phyloP scores from a whole-genome alignment of 176 grass and related monocot genomes.

The Sorghum bicolor region DNA sequence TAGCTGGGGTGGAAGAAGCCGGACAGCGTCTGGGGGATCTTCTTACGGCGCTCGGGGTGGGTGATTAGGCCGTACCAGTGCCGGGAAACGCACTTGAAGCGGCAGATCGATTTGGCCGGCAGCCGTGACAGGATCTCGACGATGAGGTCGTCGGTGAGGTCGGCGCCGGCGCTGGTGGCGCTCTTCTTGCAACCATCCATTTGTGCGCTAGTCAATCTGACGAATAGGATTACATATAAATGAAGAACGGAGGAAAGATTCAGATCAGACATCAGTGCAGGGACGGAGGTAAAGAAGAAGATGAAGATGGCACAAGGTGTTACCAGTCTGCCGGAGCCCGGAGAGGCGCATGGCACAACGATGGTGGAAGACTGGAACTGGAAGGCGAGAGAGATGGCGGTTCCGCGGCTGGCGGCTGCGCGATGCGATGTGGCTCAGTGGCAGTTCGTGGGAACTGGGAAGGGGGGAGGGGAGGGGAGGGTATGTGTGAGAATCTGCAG shows the following conservation, averaged over 20 bases:
- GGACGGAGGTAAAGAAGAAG: too few species aligned
- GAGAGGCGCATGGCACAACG: too few species aligned
- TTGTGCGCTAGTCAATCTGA: neutral
- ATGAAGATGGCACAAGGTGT: too few species aligned
- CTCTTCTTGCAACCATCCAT: neutral
- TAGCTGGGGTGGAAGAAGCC: neutral
- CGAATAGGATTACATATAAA: neutral
- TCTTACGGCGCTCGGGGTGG: neutral
- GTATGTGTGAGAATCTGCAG: too few species aligned
- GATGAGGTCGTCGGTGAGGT: neutral
- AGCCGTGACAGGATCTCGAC: constrained; percentile 5
- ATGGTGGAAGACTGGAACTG: too few species aligned
- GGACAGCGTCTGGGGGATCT: neutral
- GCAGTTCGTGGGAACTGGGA: too few species aligned
- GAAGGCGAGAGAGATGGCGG: too few species aligned
- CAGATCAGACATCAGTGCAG: neutral
- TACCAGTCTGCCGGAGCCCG: too few species aligned
- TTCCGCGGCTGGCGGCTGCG: too few species aligned
- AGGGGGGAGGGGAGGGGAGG: too few species aligned
- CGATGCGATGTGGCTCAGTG: too few species aligned
- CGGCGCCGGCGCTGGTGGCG: neutral
- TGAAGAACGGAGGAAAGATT: neutral
- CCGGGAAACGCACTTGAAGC: constrained; percentile 17
- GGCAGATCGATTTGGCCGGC: neutral
- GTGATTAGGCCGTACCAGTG: constrained; percentile 17